Percentiles rank a stretch among this genome's conserved stretches.
Evolutionary conservation across 2,329 filamentous ascomycete species (phyloP).

Genomic region (Colletotrichum tamarilloi): DNA sequence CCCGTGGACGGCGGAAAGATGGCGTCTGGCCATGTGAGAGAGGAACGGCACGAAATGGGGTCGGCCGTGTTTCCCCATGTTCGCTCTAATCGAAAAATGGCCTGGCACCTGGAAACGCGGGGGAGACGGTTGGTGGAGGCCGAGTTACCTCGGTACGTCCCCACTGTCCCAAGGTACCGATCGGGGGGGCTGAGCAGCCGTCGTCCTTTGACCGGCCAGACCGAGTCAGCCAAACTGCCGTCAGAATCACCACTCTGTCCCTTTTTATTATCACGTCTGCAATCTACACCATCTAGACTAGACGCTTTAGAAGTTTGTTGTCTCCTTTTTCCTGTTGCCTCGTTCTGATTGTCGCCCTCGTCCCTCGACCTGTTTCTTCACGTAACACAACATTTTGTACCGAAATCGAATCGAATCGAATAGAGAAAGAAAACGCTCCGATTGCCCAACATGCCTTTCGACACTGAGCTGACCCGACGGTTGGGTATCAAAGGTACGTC

Average conservation of each 20-base stretch:
- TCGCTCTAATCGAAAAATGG: slow-evolving; percentile 21
- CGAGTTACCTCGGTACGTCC: slow-evolving; percentile 33
- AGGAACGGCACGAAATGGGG: too few species aligned
- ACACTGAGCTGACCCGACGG: slow-evolving; percentile 67
- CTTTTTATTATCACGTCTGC: background rate
- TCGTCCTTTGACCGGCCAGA: slow-evolving; percentile 18
- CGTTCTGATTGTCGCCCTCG: background rate
- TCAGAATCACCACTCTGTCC: slow-evolving; percentile 11
- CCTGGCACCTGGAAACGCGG: slow-evolving; percentile 28
- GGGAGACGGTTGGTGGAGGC: slow-evolving; percentile 28
- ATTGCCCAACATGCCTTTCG: slow-evolving; percentile 61
- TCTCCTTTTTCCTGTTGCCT: slow-evolving; percentile 2
- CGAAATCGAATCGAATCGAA: slow-evolving; percentile 4
- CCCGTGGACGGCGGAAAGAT: slow-evolving; percentile 29
- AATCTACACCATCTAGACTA: slow-evolving; percentile 11
- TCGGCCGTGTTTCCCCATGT: slow-evolving; percentile 5
- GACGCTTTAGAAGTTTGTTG: background rate
- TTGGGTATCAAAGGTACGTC: slow-evolving; percentile 64
- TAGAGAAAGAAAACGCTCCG: slow-evolving; percentile 14
- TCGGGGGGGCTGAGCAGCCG: slow-evolving; percentile 21
- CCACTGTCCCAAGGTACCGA: slow-evolving; percentile 13
- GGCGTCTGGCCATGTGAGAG: slow-evolving; percentile 11
- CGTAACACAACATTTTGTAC: background rate
- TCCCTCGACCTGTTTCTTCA: background rate
- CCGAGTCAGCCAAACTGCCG: slow-evolving; percentile 33